phyloP scores from a whole-genome alignment of 306 rosid genomes.

The Cucumis melo region DNA sequence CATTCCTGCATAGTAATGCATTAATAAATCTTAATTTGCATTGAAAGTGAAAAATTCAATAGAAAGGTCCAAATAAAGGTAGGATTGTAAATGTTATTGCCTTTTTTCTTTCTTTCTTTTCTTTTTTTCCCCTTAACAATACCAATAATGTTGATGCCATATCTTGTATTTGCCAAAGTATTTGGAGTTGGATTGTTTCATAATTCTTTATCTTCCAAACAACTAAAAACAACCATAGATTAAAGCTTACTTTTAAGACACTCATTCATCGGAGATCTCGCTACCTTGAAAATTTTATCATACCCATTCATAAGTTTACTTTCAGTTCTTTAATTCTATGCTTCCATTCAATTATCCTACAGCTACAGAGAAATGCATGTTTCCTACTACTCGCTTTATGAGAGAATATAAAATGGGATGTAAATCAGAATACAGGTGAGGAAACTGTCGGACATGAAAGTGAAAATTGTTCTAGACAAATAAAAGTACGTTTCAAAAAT shows the following conservation, averaged over 20 bases:
- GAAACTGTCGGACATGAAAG: neutral
- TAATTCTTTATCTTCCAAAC: neutral
- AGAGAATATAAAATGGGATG: neutral
- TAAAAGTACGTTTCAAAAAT: neutral
- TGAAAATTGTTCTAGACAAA: neutral
- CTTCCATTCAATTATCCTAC: neutral
- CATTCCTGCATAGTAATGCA: slow-evolving; percentile 32
- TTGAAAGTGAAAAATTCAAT: neutral
- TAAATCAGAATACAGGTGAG: neutral
- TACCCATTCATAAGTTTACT: neutral
- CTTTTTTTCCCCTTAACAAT: neutral
- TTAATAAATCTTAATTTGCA: slow-evolving; percentile 1
- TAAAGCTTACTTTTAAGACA: neutral
- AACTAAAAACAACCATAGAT: neutral
- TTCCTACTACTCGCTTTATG: neutral
- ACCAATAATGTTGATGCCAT: neutral
- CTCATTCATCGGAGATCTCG: neutral
- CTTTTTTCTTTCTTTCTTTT: neutral
- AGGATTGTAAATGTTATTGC: neutral
- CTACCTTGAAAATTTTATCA: neutral
- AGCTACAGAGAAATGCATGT: neutral
- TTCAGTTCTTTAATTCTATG: neutral
- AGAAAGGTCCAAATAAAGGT: neutral
- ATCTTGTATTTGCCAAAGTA: neutral
- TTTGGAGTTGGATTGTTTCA: neutral